Evolutionary conservation across 768 basidiomycete genomes (phyloP).

Genomic region (Kwoniella sp.): DNA sequence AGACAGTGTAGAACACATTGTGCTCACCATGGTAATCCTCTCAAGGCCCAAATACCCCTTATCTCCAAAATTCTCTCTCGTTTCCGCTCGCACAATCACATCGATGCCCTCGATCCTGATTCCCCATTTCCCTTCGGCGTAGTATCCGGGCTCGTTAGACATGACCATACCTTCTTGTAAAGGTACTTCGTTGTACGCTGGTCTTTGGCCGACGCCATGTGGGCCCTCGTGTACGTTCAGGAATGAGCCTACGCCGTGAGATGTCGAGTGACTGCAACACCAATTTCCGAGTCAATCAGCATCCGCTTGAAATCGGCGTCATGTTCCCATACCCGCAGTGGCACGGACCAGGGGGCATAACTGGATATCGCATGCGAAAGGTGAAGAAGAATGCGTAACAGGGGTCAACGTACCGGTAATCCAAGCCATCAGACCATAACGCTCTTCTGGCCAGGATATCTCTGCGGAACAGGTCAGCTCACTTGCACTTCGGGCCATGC

Average conservation of each 20-base stretch:
- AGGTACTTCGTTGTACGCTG: constrained; percentile 69
- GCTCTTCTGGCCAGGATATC: constrained; percentile 33
- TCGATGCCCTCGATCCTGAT: constrained; percentile 92
- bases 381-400: too few species aligned
- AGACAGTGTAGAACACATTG: too few species aligned
- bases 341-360: too few species aligned
- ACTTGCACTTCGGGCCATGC: too few species aligned
- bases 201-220: constrained; percentile 60
- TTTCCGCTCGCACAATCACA: constrained; percentile 70
- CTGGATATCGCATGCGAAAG: too few species aligned
- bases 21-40: constrained; percentile 80
- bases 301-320: neutral
- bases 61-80: constrained; percentile 75
- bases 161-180: constrained; percentile 85
- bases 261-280: constrained; percentile 74
- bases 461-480: too few species aligned
- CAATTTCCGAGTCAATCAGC: neutral
- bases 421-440: constrained; percentile 50
- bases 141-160: constrained; percentile 92
- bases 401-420: constrained; percentile 57
- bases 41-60: constrained; percentile 85
- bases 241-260: constrained; percentile 92
- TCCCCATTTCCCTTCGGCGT: constrained; percentile 84
- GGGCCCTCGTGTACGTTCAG: constrained; percentile 91
- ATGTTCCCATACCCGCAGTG: too few species aligned